phyloP scores from a whole-genome alignment of 2,329 filamentous ascomycete species.

The Alternaria sp. region DNA sequence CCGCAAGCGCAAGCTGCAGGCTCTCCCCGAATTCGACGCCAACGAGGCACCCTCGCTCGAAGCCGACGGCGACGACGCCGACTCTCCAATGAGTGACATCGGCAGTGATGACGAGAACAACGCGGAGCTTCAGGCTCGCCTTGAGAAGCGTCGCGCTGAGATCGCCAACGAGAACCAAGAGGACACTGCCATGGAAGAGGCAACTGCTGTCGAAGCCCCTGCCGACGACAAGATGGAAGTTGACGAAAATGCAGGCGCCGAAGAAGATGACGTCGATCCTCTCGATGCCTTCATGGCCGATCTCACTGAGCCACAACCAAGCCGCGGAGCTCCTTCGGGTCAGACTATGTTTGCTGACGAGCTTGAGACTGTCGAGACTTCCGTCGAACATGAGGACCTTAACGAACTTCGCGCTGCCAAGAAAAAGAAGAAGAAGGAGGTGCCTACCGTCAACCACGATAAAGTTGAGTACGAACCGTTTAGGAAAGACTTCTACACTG shows the following conservation, averaged over 20 bases:
- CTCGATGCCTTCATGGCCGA: slow-evolving; percentile 96
- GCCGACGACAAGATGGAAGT: slow-evolving; percentile 61
- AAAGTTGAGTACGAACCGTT: slow-evolving; percentile 87
- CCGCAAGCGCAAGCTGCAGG: slow-evolving; percentile 84
- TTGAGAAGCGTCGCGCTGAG: slow-evolving; percentile 75
- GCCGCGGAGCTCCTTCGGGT: slow-evolving; percentile 66
- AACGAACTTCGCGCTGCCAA: slow-evolving; percentile 62
- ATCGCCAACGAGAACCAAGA: slow-evolving; percentile 59
- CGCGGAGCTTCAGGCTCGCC: slow-evolving; percentile 79
- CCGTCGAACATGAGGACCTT: slow-evolving; percentile 64
- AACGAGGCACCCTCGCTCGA: slow-evolving; percentile 47
- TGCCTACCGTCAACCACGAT: slow-evolving; percentile 84
- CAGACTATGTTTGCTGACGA: slow-evolving; percentile 87
- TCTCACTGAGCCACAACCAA: slow-evolving; percentile 51
- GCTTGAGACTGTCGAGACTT: slow-evolving; percentile 72
- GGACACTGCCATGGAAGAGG: slow-evolving; percentile 56
- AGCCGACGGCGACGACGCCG: slow-evolving; percentile 64
- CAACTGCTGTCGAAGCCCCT: slow-evolving; percentile 28
- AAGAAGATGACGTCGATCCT: slow-evolving; percentile 81
- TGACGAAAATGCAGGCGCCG: slow-evolving; percentile 54
- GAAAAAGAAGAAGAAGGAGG: slow-evolving; percentile 95
- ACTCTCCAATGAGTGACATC: slow-evolving; percentile 76
- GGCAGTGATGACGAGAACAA: slow-evolving; percentile 87
- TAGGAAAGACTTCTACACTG: slow-evolving; percentile 92
- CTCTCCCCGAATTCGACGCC: slow-evolving; percentile 75